phyloP scores from a whole-genome alignment of 1,284 basidiomycete species.

The Ustilago shanxiensis region DNA sequence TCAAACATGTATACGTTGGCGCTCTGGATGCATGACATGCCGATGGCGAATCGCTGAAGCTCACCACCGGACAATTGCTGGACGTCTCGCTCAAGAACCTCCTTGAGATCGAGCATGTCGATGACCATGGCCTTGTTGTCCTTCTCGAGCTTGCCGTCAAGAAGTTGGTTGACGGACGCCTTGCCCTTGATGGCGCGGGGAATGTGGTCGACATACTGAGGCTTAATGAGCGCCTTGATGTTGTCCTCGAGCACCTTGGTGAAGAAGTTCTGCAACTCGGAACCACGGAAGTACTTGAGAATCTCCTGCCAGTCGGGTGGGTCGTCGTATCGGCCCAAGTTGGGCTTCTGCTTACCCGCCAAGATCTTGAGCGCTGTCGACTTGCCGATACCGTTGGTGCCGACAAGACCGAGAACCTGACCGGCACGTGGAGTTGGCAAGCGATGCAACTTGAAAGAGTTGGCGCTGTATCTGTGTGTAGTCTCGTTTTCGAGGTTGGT shows the following conservation, averaged over 20 bases:
- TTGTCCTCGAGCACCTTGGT: slow-evolving; percentile 70
- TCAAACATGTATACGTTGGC: slow-evolving; percentile 71
- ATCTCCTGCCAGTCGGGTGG: slow-evolving; percentile 70
- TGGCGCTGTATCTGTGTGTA: slow-evolving; percentile 70
- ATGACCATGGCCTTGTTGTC: slow-evolving; percentile 67
- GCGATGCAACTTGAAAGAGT: slow-evolving; percentile 70
- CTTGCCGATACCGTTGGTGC: slow-evolving; percentile 70
- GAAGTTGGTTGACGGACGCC: slow-evolving; percentile 64
- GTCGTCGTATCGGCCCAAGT: slow-evolving; percentile 69
- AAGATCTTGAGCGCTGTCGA: slow-evolving; percentile 69
- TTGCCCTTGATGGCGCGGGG: slow-evolving; percentile 67
- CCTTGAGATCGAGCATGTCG: slow-evolving; percentile 63
- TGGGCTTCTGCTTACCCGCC: slow-evolving; percentile 70
- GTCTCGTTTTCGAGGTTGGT: slow-evolving; percentile 69
- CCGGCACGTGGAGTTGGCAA: slow-evolving; percentile 67
- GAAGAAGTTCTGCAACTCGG: slow-evolving; percentile 70
- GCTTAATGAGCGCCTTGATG: slow-evolving; percentile 70
- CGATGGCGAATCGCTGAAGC: slow-evolving; percentile 69
- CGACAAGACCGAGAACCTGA: slow-evolving; percentile 69
- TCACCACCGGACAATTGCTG: slow-evolving; percentile 69
- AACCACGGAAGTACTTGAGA: slow-evolving; percentile 69
- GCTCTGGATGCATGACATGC: slow-evolving; percentile 69
- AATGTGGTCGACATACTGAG: slow-evolving; percentile 70
- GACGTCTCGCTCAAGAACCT: slow-evolving; percentile 67
- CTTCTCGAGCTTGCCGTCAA: slow-evolving; percentile 67